A percentile compares a stretch with the other conserved stretches of the same genome.
Evolutionary conservation across 192 early-diverging fungal species (phyloP).

Genomic region (Coemansia sp.): DNA sequence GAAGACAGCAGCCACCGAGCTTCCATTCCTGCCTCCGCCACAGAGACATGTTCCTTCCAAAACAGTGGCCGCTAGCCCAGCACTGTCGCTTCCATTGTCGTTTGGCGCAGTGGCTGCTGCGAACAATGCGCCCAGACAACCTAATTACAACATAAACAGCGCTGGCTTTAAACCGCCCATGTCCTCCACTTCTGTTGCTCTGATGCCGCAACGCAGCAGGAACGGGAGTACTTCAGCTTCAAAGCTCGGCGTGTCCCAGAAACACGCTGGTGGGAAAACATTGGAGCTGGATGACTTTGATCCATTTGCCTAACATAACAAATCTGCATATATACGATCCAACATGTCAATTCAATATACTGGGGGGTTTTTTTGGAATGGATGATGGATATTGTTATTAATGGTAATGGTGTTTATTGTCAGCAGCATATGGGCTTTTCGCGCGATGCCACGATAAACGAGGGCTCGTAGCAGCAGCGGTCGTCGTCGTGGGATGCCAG

Average conservation of each 20-base stretch:
- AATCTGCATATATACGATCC: too few relatives aligned
- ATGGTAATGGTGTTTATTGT: background rate
- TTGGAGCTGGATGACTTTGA: slow-evolving; percentile 48
- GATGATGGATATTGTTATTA: too few relatives aligned
- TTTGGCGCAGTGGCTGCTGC: too few relatives aligned
- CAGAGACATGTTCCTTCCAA: background rate
- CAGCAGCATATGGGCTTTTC: slow-evolving; percentile 40
- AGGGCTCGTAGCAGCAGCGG: background rate
- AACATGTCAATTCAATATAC: too few relatives aligned
- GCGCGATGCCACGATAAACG: slow-evolving; percentile 16
- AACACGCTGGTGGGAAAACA: slow-evolving; percentile 41
- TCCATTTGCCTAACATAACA: slow-evolving; percentile 30
- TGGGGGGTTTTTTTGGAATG: too few relatives aligned
- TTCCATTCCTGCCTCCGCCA: background rate
- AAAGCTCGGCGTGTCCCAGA: slow-evolving; percentile 12
- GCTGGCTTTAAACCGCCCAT: background rate
- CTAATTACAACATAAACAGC: slow-evolving; percentile 5
- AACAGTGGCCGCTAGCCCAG: too few relatives aligned
- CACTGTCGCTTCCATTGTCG: too few relatives aligned
- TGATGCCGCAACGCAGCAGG: background rate
- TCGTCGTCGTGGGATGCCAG: background rate
- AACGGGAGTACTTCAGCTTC: too few relatives aligned
- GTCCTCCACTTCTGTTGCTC: background rate
- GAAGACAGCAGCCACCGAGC: background rate
- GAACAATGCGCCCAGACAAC: background rate